These are phyloP conservation scores for Asclepias syriaca DNA, from an alignment of 257 asterid species.

Conservation along the genomic window DNA sequence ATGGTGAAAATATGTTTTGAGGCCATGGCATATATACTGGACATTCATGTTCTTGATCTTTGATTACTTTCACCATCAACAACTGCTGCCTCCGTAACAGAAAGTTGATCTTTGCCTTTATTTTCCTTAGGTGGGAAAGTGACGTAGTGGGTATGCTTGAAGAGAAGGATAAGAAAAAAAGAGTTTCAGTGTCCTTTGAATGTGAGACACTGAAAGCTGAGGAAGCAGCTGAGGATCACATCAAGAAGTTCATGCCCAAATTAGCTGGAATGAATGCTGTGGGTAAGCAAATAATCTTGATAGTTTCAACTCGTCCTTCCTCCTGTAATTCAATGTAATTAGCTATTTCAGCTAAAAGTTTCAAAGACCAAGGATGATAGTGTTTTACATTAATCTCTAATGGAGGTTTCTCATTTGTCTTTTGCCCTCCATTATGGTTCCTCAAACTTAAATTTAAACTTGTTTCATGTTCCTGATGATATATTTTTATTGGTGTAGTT, in stretches of 20 bases:
- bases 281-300: slow-evolving; percentile 40
- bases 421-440: not conserved
- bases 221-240: slow-evolving; percentile 85
- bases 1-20: not conserved
- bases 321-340: not conserved
- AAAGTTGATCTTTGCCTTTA: slow-evolving; percentile 4
- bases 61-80: not conserved
- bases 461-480: slow-evolving; percentile 7
- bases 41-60: not conserved
- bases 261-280: slow-evolving; percentile 87
- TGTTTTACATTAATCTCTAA: not conserved
- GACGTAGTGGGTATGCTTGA: slow-evolving; percentile 87
- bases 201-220: slow-evolving; percentile 94
- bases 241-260: slow-evolving; percentile 88
- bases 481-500: slow-evolving; percentile 37
- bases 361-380: not conserved
- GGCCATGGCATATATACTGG: too few relatives aligned
- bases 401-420: not conserved
- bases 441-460: not conserved
- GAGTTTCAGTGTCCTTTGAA: slow-evolving; percentile 62
- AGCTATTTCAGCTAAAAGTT: not conserved
- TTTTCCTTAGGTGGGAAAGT: slow-evolving; percentile 73
- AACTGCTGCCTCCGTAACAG: not conserved
- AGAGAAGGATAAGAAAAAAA: slow-evolving; percentile 48
- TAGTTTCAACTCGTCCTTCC: slow-evolving; percentile 2